Percentiles rank a stretch among this genome's conserved stretches.
Conservation (phyloP, 176 grass and related monocot genomes). For the Chloris gayana region DNA sequence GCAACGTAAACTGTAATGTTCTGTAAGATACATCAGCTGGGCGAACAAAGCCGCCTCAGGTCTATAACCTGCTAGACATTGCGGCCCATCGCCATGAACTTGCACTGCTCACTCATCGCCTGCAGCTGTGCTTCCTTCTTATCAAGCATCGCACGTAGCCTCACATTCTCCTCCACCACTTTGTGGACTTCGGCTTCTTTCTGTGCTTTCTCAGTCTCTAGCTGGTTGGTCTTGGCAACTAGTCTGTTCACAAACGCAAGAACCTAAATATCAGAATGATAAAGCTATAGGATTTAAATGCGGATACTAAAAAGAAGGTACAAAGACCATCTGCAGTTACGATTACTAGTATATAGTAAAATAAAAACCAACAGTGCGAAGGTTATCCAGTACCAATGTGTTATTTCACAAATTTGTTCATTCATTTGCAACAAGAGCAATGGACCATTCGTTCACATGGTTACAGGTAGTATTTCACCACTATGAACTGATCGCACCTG, state of each 20-base stretch:
- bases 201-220: slow-evolving; percentile 79
- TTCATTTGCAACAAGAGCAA: slow-evolving; percentile 15
- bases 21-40: slow-evolving; percentile 42
- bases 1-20: slow-evolving; percentile 23
- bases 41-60: not conserved
- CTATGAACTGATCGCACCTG: not conserved
- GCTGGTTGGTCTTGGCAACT: slow-evolving; percentile 68
- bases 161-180: slow-evolving; percentile 87
- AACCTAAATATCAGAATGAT: not conserved
- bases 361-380: not conserved
- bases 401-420: slow-evolving; percentile 3
- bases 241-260: slow-evolving; percentile 52
- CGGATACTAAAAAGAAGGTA: not conserved
- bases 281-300: not conserved
- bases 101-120: slow-evolving; percentile 90
- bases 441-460: not conserved
- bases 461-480: not conserved
- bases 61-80: slow-evolving; percentile 28
- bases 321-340: no score
- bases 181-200: slow-evolving; percentile 87
- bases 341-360: not conserved
- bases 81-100: slow-evolving; percentile 82
- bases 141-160: slow-evolving; percentile 70
- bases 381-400: slow-evolving; percentile 5
- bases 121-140: slow-evolving; percentile 85